Evolutionary conservation across 2,329 filamentous ascomycete species (phyloP), one percentile per base, ranked within the genome.

Genomic region (Dryadomyces quercus-mongolicae): DNA sequence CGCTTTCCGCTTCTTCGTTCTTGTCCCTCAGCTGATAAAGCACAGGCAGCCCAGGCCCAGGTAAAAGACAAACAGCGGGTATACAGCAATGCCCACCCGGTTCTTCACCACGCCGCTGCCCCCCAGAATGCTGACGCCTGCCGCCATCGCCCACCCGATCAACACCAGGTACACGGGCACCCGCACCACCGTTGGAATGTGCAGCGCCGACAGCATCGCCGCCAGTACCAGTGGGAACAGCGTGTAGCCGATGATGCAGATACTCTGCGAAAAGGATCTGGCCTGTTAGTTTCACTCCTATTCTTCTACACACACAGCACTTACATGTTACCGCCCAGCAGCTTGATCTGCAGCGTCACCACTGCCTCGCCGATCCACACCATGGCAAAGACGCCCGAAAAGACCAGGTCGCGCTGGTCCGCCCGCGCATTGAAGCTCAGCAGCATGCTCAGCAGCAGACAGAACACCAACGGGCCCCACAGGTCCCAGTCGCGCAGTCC

Each of bases 221-320:
- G 94, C 94, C 61, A 98, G 87, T 62, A 97, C 93, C 53, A 98
- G 81, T 2, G 93, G 93, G 72, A 98, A 98, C 54, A 98, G 81
- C 1, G 93, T 98, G 70, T 98, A 98, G 48, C 93, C 93, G 66
- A 98, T 98, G 63, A 98, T 94, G 69, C 91, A 97, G 61, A 98
- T 81, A 55, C 90, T 95, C 70, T 98, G 93, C 65, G 95, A 93
- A 69, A 98, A 98, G 18, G 93, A 96, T 64, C 92, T 97, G 66
- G 51, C 31, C 13, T 38, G 36, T 40, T 16, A 40, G 36, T 16
- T 12, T 16, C 36, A 5, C 8, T 16, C 36, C 4, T 31, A 5
- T 31, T 31, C 8, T 40, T 12, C 10, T 40, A 12, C 4, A 5
- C 15, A 13, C 36, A 5, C 15, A 12, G 3, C 36, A 40, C 90